Base-by-base conservation (phyloP, 192 early-diverging fungal genomes). In the Coemansia sp. region DNA sequence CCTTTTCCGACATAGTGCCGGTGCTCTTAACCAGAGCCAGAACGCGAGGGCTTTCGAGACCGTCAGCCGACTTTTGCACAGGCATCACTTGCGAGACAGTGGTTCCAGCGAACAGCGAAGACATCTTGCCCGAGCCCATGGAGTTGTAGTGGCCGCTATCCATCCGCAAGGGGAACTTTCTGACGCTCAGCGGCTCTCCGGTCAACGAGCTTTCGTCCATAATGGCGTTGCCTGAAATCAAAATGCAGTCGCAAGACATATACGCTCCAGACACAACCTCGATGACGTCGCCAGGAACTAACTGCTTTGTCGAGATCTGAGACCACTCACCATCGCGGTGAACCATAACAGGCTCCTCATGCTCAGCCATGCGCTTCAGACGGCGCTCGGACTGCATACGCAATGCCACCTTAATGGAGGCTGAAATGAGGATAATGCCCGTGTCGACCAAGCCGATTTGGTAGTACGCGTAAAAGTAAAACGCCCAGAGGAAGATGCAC, bases 181-280 rank as follows among this genome's bases (percentile, higher is more conserved):
- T 84, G 16, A 91, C 82, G 3, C 88, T 88, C 63, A 90, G 73
- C 20, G 89, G 88, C 82, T 91, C 90, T 45, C 87, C 90, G 9
- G 90, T 92, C 40, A 92, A 69, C 35, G 84, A 85, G 20, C 82
- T 84, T 63, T 92, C 90, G 70, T 92, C 86, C 23, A 86, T 86
- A 35, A 92, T 85, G 6, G 85, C 83, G 33, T 86, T 85, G 34
- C 90, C 90, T 37, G 69, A 65, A 3, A 91, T 42, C 21, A 92
- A 62, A 9, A 90, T 83, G 42, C 76, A 77, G 53, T 92, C 90
- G 34, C 89, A 87, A 8, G 88, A 77, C 8, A 92, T 57, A 9
- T 76, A 63, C 34, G 73, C 59, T 9, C 70, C 70, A 38, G 81
- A 67, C 11, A 46, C 34, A 8, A 86, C 55, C 48, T 76, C 69